Evolutionary conservation across 345 rosid species (phyloP), one percentile per base, ranked within the genome.

Genomic region (Fremontodendron californicum): DNA sequence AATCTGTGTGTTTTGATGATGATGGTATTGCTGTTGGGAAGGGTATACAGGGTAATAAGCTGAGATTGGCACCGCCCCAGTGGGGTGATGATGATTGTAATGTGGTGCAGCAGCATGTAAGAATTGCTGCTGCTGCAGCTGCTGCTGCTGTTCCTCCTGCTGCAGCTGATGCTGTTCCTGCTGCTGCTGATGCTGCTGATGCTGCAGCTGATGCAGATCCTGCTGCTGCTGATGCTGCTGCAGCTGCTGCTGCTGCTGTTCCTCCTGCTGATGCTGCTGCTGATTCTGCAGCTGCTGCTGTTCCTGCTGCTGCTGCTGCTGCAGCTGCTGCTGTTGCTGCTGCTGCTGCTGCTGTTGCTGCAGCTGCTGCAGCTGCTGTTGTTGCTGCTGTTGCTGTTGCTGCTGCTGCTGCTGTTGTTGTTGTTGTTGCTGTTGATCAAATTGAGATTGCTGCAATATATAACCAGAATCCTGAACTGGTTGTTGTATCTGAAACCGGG

Each of bases 41-140:
- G 94, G 88, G 78, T 92, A 96, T 6, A 93, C 82, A 37, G 89
- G 89, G 78, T 89, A 90, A 85, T 96, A 93, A 40, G 92, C 85
- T 1, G 89, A 78, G 18, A 91, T 77, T 0, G 96, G 96, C 80
- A 87, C 81, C n/a, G 84, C 86, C 52, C 89, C 90, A 5, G 87
- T 57, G 2, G 93, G 90, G 71, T 89, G 96, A 72, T 90, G 93
- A 15, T 88, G 93, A 81, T 92, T 87, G 74, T 91, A 96, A 48
- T 92, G 97, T 23, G 88, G 39, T 12, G 86, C 69, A 42, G 89
- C 86, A 67, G 92, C 74, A 35, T 90, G 99, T 31, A 93, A 75
- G 85, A 85, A 93, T 74, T 93, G 98, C 60, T 90, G 97, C 1
- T 79, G 93, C 18, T 2, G 57, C 23, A 9, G 57, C 19, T 19